Evolutionary conservation across 805 yeast species (phyloP).

Genomic region (Candida insectorum): DNA sequence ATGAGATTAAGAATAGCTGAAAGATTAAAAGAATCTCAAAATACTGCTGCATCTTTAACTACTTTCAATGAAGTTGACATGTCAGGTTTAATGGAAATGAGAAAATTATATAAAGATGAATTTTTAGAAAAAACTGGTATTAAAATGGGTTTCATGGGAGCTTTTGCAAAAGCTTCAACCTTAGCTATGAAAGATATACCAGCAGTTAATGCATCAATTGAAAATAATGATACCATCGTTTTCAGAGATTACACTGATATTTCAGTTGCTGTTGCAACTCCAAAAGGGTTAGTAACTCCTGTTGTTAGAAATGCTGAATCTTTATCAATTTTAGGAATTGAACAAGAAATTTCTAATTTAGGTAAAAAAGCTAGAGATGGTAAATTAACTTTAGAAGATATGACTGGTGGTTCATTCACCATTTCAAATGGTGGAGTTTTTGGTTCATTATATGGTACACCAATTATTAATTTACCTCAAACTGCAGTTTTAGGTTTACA

Average conservation of each 20-base stretch:
- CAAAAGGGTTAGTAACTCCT: constrained; percentile 98
- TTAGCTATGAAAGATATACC: constrained; percentile 94
- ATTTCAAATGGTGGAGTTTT: constrained; percentile 99
- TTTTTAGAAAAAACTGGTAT: constrained; percentile 88
- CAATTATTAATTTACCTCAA: constrained; percentile 97
- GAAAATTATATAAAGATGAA: constrained; percentile 96
- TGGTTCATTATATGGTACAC: constrained; percentile 97
- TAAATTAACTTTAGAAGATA: constrained; percentile 93
- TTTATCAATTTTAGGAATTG: constrained; percentile 81
- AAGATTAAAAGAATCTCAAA: constrained; percentile 98
- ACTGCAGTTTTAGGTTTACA: constrained; percentile 97
- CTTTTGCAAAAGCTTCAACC: constrained; percentile 89
- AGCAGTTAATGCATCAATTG: constrained; percentile 92
- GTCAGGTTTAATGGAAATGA: constrained; percentile 87
- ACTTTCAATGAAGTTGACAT: constrained; percentile 98
- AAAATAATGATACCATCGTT: constrained; percentile 85
- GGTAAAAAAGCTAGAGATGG: constrained; percentile 96
- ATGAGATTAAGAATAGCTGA: constrained; percentile 99
- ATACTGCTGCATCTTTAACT: constrained; percentile 96
- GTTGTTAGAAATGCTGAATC: constrained; percentile 97
- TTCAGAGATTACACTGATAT: constrained; percentile 96
- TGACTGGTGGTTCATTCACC: constrained; percentile 99
- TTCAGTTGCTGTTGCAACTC: constrained; percentile 97
- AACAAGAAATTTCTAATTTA: constrained; percentile 74
- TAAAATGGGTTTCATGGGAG: constrained; percentile 98